A percentile compares a stretch with the other conserved stretches of the same genome.
Conservation (phyloP, 1,284 basidiomycete species). For the Chondrostereum purpureum region DNA sequence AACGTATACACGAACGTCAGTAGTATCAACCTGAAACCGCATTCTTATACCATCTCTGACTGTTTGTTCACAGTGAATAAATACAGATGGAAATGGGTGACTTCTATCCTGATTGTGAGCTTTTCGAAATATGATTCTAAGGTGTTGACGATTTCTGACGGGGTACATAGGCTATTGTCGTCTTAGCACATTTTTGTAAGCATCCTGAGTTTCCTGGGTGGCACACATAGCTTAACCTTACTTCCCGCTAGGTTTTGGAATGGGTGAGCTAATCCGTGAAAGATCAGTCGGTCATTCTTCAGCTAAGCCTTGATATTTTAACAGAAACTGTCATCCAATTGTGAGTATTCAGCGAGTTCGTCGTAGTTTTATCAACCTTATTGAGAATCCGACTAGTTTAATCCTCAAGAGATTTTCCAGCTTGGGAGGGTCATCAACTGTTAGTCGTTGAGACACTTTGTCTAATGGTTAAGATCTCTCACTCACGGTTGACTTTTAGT, state of each 20-base stretch:
- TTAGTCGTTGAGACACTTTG: conserved; percentile 12
- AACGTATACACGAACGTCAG: not conserved
- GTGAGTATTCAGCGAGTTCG: conserved; percentile 15
- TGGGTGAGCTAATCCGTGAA: too few relatives aligned
- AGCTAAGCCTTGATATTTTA: too few relatives aligned
- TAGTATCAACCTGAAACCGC: too few relatives aligned
- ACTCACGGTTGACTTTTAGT: conserved; percentile 18
- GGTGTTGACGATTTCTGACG: too few relatives aligned
- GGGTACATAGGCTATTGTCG: too few relatives aligned
- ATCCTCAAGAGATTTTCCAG: conserved; percentile 27
- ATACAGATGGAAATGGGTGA: not conserved
- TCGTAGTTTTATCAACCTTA: not conserved
- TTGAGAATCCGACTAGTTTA: conserved; percentile 22
- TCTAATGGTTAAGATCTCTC: not conserved
- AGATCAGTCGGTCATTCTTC: too few relatives aligned
- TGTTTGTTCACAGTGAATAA: not conserved
- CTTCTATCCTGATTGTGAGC: not conserved
- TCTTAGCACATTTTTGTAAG: not conserved
- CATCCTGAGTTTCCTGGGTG: too few relatives aligned
- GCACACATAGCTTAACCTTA: too few relatives aligned
- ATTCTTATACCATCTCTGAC: too few relatives aligned
- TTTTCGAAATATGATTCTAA: too few relatives aligned
- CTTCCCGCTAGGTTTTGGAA: not conserved
- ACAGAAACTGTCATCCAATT: conserved; percentile 29
- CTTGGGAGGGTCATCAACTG: conserved; percentile 25